phyloP scores from a whole-genome alignment of 768 basidiomycete genomes.

The Tephrocybe sp. region DNA sequence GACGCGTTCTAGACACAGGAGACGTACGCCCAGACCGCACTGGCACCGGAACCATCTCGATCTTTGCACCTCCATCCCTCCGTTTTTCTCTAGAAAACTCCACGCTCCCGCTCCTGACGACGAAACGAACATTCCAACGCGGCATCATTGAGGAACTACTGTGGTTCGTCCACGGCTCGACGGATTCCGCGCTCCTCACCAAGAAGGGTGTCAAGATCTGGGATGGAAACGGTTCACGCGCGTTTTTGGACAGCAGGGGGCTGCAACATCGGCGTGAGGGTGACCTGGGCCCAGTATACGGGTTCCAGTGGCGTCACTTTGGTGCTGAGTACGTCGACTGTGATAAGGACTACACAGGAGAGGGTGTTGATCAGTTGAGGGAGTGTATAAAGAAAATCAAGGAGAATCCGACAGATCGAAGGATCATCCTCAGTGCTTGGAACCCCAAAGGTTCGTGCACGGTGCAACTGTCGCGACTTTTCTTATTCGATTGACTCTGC shows the following conservation, averaged over 20 bases:
- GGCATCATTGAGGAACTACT: slow-evolving; percentile 92
- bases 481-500: neutral
- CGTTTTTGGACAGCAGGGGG: slow-evolving; percentile 84
- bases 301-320: slow-evolving; percentile 96
- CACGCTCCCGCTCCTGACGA: slow-evolving; percentile 88
- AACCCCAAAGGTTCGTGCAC: slow-evolving; percentile 82
- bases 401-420: slow-evolving; percentile 89
- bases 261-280: slow-evolving; percentile 84
- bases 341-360: slow-evolving; percentile 72
- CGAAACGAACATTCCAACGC: slow-evolving; percentile 90
- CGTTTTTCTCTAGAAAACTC: slow-evolving; percentile 83
- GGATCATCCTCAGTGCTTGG: slow-evolving; percentile 97
- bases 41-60: slow-evolving; percentile 91
- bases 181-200: too few relatives aligned
- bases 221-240: slow-evolving; percentile 94
- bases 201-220: slow-evolving; percentile 94
- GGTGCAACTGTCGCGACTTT: neutral
- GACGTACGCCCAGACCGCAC: slow-evolving; percentile 87
- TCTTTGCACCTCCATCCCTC: slow-evolving; percentile 89
- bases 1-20: slow-evolving; percentile 71
- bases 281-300: slow-evolving; percentile 96
- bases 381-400: too few relatives aligned
- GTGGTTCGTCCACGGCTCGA: too few relatives aligned
- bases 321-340: slow-evolving; percentile 77
- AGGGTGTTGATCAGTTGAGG: slow-evolving; percentile 86